phyloP scores from a whole-genome alignment of 2,329 filamentous ascomycete genomes.

The Alternaria sp. region DNA sequence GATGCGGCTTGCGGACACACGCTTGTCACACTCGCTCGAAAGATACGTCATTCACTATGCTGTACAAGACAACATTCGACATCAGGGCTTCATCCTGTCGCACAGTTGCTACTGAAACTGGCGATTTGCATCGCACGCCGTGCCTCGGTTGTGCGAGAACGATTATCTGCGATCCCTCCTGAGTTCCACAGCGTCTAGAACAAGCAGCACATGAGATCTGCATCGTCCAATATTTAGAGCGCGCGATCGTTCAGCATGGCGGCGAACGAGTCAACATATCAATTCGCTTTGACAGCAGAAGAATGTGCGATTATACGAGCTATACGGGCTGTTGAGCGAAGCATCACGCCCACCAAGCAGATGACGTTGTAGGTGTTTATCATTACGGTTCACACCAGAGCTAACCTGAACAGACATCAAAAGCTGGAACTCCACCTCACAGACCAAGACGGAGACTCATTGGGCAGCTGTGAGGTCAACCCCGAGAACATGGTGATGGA shows the following conservation, averaged over 20 bases:
- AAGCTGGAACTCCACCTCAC: conserved; percentile 1
- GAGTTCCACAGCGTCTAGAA: neutral
- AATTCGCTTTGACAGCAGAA: conserved; percentile 4
- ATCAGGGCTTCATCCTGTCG: neutral
- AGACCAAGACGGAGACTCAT: neutral
- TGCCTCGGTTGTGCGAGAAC: neutral
- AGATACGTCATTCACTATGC: neutral
- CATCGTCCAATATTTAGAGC: neutral
- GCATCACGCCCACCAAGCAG: neutral
- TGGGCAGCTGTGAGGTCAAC: conserved; percentile 3
- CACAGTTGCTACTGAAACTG: neutral
- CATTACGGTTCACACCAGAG: neutral
- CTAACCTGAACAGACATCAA: neutral
- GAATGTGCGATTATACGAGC: conserved; percentile 1
- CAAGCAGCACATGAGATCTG: neutral
- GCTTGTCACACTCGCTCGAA: neutral
- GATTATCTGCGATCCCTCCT: neutral
- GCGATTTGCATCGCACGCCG: neutral
- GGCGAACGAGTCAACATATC: neutral
- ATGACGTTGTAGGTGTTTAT: neutral
- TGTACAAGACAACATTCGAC: neutral
- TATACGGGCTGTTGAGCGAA: neutral
- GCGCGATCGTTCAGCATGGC: conserved; percentile 1
- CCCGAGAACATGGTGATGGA: neutral
- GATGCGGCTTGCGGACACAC: neutral